These are phyloP conservation scores for Pestalotiopsis sp. DNA, from an alignment of 2,329 filamentous ascomycete genomes.

Conservation along the genomic window DNA sequence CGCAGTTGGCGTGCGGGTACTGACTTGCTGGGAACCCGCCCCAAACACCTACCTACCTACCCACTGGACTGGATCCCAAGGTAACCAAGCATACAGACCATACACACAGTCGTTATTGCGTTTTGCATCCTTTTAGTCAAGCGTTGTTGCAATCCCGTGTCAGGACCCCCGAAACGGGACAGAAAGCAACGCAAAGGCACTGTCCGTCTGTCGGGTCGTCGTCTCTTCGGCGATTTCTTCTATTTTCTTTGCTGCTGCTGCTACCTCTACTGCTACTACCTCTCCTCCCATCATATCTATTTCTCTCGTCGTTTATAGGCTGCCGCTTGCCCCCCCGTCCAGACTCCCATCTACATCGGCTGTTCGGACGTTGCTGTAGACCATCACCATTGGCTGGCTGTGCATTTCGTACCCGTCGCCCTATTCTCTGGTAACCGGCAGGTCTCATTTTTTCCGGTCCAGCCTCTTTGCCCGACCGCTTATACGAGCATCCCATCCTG, in stretches of 20 bases:
- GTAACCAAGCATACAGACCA: background rate
- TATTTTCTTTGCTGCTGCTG: background rate
- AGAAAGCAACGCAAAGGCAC: background rate
- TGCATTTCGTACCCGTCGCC: slow-evolving; percentile 17
- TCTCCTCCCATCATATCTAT: slow-evolving; percentile 26
- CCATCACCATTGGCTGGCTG: background rate
- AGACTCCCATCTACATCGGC: background rate
- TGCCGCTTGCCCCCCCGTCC: background rate
- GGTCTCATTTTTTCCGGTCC: slow-evolving; percentile 35
- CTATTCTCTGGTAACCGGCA: slow-evolving; percentile 25
- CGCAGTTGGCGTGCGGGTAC: background rate
- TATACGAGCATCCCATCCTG: slow-evolving; percentile 27
- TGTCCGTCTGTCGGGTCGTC: background rate
- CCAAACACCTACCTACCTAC: background rate
- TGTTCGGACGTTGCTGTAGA: background rate
- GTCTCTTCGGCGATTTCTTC: background rate
- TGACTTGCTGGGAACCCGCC: background rate
- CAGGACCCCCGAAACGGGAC: background rate
- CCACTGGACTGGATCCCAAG: background rate
- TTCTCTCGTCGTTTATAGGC: slow-evolving; percentile 16
- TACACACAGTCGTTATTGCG: background rate
- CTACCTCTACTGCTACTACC: slow-evolving; percentile 24
- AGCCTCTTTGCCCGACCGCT: slow-evolving; percentile 29
- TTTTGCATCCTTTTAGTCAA: background rate
- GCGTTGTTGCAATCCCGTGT: slow-evolving; percentile 6